Conservation (phyloP, 768 basidiomycete species). For the Mycena kentingensis region DNA sequence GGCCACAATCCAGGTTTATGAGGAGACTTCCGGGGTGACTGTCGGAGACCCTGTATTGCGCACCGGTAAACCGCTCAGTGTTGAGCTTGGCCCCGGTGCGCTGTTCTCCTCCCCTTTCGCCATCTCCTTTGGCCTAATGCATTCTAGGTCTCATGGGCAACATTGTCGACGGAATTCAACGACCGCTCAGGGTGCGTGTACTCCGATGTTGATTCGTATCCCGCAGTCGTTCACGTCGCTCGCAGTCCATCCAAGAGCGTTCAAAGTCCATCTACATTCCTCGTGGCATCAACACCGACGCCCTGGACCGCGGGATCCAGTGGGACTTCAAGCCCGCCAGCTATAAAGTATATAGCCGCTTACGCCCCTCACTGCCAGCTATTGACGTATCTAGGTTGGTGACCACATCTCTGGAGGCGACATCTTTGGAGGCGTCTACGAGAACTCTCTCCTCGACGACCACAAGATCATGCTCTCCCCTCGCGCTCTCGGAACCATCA, state of each 20-base stretch:
- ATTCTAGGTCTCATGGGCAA: slow-evolving; percentile 93
- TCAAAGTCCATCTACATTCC: slow-evolving; percentile 99
- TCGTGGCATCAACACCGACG: slow-evolving; percentile 96
- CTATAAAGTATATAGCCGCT: slow-evolving; percentile 58
- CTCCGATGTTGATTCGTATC: slow-evolving; percentile 1
- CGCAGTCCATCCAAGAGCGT: slow-evolving; percentile 86
- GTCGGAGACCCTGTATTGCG: slow-evolving; percentile 97
- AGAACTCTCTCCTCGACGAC: slow-evolving; percentile 94
- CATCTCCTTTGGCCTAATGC: neutral
- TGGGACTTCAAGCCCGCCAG: slow-evolving; percentile 94
- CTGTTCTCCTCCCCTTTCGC: slow-evolving; percentile 5
- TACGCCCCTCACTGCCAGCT: slow-evolving; percentile 11
- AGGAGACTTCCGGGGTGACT: slow-evolving; percentile 98
- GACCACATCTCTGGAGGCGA: slow-evolving; percentile 98
- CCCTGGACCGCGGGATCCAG: slow-evolving; percentile 80
- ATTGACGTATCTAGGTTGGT: slow-evolving; percentile 61
- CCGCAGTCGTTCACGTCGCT: slow-evolving; percentile 16
- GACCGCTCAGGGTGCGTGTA: slow-evolving; percentile 76
- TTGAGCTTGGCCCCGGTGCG: slow-evolving; percentile 95
- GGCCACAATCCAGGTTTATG: slow-evolving; percentile 98
- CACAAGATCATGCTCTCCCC: slow-evolving; percentile 98
- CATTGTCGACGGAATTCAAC: slow-evolving; percentile 97
- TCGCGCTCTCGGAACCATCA: slow-evolving; percentile 92
- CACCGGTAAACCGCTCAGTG: slow-evolving; percentile 96
- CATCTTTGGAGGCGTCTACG: slow-evolving; percentile 92